These are phyloP conservation scores for Hamamelis virginiana DNA, from an alignment of 164 flowering plant genomes.

Conservation along the genomic window DNA sequence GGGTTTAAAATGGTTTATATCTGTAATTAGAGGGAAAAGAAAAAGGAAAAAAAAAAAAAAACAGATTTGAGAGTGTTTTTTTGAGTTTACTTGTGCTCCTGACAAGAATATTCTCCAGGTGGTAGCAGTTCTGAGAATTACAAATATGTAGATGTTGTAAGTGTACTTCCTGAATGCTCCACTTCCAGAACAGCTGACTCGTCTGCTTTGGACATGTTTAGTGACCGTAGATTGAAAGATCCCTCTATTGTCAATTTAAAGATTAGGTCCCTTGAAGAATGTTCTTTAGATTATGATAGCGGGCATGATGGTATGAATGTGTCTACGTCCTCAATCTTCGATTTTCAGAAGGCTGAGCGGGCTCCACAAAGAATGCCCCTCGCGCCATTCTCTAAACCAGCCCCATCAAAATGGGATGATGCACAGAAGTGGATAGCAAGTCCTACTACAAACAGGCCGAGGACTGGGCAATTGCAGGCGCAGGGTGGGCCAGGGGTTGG, in stretches of 20 bases:
- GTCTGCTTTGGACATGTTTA: constrained; percentile 25
- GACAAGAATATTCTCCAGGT: constrained; percentile 24
- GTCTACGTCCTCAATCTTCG: constrained; percentile 49
- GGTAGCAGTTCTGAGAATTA: constrained; percentile 42
- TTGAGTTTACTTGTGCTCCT: neutral
- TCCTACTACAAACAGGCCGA: constrained; percentile 59
- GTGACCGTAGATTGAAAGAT: constrained; percentile 46
- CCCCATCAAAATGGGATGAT: constrained; percentile 96
- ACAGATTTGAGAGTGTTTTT: neutral
- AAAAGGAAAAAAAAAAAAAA: too few species aligned
- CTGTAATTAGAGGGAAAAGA: too few species aligned
- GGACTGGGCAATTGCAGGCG: constrained; percentile 34
- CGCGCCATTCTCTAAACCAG: constrained; percentile 65
- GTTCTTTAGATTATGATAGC: constrained; percentile 41
- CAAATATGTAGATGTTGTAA: constrained; percentile 78
- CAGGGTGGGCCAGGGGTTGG: constrained; percentile 36
- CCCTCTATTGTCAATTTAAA: constrained; percentile 35
- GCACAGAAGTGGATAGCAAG: constrained; percentile 96
- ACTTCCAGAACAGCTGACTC: constrained; percentile 27
- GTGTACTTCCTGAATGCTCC: constrained; percentile 50
- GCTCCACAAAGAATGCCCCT: constrained; percentile 55
- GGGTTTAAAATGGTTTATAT: too few species aligned
- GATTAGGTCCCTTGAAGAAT: constrained; percentile 46
- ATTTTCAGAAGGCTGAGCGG: constrained; percentile 70
- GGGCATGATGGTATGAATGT: constrained; percentile 35